Evolutionary conservation across 495 filamentous ascomycete species (phyloP).

Genomic region (Xylaria nigripes): DNA sequence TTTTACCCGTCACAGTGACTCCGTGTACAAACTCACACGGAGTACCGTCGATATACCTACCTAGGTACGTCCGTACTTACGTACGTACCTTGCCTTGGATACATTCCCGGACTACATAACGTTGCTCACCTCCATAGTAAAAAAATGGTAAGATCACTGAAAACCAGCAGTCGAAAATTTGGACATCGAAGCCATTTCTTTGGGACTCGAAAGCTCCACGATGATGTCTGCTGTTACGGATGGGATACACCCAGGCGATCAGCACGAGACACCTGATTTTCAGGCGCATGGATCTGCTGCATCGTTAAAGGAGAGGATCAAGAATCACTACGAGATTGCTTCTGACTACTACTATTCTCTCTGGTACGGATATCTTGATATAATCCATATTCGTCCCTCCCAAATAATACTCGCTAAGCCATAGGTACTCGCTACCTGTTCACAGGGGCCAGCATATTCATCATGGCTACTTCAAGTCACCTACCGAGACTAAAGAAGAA

Average conservation of each 20-base stretch:
- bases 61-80: too few species aligned
- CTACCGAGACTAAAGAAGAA: conserved; percentile 42
- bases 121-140: too few species aligned
- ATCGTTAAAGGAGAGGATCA: conserved; percentile 50
- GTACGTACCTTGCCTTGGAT: too few species aligned
- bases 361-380: conserved; percentile 27
- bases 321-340: conserved; percentile 50
- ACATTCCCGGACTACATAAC: too few species aligned
- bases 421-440: neutral
- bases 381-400: neutral
- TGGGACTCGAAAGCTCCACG: too few species aligned
- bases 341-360: conserved; percentile 47
- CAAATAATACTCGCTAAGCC: neutral
- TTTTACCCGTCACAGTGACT: too few species aligned
- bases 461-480: conserved; percentile 43
- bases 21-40: too few species aligned
- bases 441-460: conserved; percentile 54
- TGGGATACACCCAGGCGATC: conserved; percentile 25
- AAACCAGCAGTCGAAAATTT: too few species aligned
- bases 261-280: conserved; percentile 42
- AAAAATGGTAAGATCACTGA: too few species aligned
- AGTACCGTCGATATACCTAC: too few species aligned
- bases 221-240: neutral
- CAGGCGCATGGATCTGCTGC: conserved; percentile 45
- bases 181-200: too few species aligned